Percentiles rank a stretch among this genome's conserved stretches.
phyloP scores from a whole-genome alignment of 2,329 filamentous ascomycete species.

The Arthrobotrys iridis region DNA sequence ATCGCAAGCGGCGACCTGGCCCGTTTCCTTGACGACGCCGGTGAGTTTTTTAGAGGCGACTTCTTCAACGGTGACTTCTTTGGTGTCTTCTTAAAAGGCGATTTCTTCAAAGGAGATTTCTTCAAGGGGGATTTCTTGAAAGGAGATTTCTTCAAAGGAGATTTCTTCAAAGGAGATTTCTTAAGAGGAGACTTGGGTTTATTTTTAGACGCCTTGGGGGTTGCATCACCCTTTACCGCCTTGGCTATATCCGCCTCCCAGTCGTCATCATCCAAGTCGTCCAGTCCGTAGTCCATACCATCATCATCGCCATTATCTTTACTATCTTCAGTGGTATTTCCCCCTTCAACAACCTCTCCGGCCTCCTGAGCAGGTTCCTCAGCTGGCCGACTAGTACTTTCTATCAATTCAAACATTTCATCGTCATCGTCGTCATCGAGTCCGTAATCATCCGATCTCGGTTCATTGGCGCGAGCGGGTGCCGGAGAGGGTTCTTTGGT shows the following conservation, averaged over 20 bases:
- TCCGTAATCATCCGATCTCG: constrained; percentile 62
- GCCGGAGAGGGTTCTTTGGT: constrained; percentile 64
- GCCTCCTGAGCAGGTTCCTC: neutral
- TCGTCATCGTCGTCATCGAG: constrained; percentile 67
- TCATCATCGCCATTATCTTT: constrained; percentile 14
- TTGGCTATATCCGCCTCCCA: constrained; percentile 47
- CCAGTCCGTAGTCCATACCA: constrained; percentile 42
- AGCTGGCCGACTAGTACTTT: constrained; percentile 12
- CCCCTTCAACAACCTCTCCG: neutral
- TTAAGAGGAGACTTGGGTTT: constrained; percentile 23
- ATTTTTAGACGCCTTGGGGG: constrained; percentile 6
- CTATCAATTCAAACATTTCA: constrained; percentile 41
- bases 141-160: too few relatives aligned
- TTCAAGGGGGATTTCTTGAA: too few relatives aligned
- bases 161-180: too few relatives aligned
- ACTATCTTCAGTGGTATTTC: neutral
- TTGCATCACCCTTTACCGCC: constrained; percentile 10
- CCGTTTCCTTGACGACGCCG: constrained; percentile 12
- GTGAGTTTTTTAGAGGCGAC: constrained; percentile 22
- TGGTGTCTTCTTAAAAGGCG: too few relatives aligned
- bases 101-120: too few relatives aligned
- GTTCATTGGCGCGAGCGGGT: constrained; percentile 61
- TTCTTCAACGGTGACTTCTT: too few relatives aligned
- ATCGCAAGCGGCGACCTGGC: constrained; percentile 10
- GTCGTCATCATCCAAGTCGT: constrained; percentile 48